Evolutionary conservation across 306 rosid genomes (phyloP).

Genomic region (Pterocarpus santalinus): DNA sequence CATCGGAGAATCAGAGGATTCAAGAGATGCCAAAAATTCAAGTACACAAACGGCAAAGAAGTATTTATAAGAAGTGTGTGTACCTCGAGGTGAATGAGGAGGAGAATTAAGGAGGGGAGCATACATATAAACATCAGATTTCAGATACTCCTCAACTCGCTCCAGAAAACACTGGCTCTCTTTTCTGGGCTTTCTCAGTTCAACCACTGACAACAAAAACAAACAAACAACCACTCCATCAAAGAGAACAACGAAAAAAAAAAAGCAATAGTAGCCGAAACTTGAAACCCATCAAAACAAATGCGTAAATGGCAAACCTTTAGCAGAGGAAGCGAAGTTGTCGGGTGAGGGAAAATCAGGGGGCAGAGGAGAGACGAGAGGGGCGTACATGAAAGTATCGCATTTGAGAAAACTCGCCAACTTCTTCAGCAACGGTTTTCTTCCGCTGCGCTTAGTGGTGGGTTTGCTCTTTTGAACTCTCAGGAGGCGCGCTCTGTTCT

Average conservation of each 20-base stretch:
- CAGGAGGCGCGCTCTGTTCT: slow-evolving; percentile 28
- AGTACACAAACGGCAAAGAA: neutral
- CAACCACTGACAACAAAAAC: slow-evolving; percentile 50
- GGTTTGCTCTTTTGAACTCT: slow-evolving; percentile 49
- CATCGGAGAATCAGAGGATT: neutral
- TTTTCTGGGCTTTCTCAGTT: slow-evolving; percentile 46
- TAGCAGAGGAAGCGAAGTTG: slow-evolving; percentile 27
- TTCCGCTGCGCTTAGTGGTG: slow-evolving; percentile 48
- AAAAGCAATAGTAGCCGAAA: neutral
- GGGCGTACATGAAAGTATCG: slow-evolving; percentile 73
- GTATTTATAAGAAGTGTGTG: neutral
- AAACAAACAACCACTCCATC: neutral
- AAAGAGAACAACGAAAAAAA: neutral
- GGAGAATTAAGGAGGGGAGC: slow-evolving; percentile 58
- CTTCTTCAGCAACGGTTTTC: slow-evolving; percentile 54
- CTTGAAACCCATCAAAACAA: neutral
- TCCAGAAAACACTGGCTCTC: slow-evolving; percentile 48
- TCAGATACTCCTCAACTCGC: slow-evolving; percentile 62
- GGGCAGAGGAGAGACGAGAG: slow-evolving; percentile 55
- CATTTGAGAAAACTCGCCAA: slow-evolving; percentile 63
- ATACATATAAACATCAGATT: slow-evolving; percentile 74
- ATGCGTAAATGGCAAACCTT: slow-evolving; percentile 36
- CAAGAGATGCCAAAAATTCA: neutral
- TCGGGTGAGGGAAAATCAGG: slow-evolving; percentile 34
- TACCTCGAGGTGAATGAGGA: slow-evolving; percentile 60